Evolutionary conservation across 1,284 basidiomycete genomes (phyloP).

Genomic region (Ustilago sp.): DNA sequence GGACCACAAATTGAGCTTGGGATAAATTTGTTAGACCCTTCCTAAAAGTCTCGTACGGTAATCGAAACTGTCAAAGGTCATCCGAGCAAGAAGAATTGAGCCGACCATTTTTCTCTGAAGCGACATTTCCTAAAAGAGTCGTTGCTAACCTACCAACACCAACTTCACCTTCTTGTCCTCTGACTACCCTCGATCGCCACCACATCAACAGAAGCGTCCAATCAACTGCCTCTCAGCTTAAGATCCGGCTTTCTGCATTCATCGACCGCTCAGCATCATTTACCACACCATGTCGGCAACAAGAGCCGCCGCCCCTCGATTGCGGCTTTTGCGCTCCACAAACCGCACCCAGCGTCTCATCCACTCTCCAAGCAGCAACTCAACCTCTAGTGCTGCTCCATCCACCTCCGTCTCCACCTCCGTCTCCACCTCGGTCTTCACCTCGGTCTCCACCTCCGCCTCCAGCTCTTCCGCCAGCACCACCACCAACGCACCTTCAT

Average conservation of each 20-base stretch:
- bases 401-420: slow-evolving; percentile 18
- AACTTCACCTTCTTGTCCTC: neutral
- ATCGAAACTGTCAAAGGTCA: slow-evolving; percentile 2
- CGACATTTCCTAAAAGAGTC: slow-evolving; percentile 4
- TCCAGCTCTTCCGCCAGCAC: slow-evolving; percentile 24
- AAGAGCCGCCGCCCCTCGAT: slow-evolving; percentile 31
- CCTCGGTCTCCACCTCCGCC: slow-evolving; percentile 10
- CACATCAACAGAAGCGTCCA: no score
- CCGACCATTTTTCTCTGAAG: slow-evolving; percentile 12
- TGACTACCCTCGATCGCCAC: neutral
- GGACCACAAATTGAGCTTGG: neutral
- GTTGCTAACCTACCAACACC: slow-evolving; percentile 8
- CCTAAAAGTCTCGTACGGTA: slow-evolving; percentile 5
- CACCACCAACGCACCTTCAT: neutral
- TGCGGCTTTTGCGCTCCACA: slow-evolving; percentile 6
- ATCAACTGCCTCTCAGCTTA: no score
- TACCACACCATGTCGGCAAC: slow-evolving; percentile 30
- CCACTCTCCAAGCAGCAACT: slow-evolving; percentile 27
- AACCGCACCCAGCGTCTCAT: slow-evolving; percentile 11
- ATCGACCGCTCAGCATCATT: no score
- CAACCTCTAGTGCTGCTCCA: slow-evolving; percentile 9
- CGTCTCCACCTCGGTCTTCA: slow-evolving; percentile 12
- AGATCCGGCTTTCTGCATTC: no score
- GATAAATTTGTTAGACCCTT: slow-evolving; percentile 3
- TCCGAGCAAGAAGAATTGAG: slow-evolving; percentile 9